A percentile compares a stretch with the other conserved stretches of the same genome.
Evolutionary conservation across 257 asterid species (phyloP).

Genomic region (Fraxinus anomala): DNA sequence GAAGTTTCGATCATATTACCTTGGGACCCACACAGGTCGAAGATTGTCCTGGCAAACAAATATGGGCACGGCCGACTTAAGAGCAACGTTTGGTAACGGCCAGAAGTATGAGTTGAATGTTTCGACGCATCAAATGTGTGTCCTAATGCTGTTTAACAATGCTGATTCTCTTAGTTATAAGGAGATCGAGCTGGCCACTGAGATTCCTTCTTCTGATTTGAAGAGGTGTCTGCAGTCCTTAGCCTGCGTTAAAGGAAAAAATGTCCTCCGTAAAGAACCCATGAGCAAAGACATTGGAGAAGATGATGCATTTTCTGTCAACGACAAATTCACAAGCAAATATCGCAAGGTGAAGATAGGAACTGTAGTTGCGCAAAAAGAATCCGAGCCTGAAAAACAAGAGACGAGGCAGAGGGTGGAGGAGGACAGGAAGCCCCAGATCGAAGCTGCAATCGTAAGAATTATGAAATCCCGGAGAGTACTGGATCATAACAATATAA

Average conservation of each 20-base stretch:
- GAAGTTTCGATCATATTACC: constrained; percentile 58
- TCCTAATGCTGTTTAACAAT: constrained; percentile 59
- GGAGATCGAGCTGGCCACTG: constrained; percentile 66
- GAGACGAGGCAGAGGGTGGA: constrained; percentile 65
- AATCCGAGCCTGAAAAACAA: constrained; percentile 61
- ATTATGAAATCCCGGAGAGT: constrained; percentile 61
- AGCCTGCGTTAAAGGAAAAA: constrained; percentile 64
- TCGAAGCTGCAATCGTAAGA: constrained; percentile 61
- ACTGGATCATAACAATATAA: constrained; percentile 53
- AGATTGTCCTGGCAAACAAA: constrained; percentile 62
- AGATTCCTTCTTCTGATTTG: constrained; percentile 51
- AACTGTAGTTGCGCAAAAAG: constrained; percentile 59
- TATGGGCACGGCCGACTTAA: constrained; percentile 62
- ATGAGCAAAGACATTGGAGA: constrained; percentile 63
- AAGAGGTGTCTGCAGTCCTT: constrained; percentile 61
- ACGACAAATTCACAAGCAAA: constrained; percentile 54
- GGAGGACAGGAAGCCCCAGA: constrained; percentile 65
- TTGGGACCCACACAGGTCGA: constrained; percentile 64
- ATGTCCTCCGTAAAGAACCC: constrained; percentile 56
- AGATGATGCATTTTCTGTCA: constrained; percentile 44
- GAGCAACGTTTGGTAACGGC: constrained; percentile 51
- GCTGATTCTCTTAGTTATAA: constrained; percentile 40
- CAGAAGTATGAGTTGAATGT: constrained; percentile 59
- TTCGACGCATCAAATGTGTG: constrained; percentile 65
- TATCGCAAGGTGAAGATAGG: constrained; percentile 56